These are phyloP conservation scores for Gremmenia infestans DNA, from an alignment of 2,329 filamentous ascomycete species.

Conservation along the genomic window DNA sequence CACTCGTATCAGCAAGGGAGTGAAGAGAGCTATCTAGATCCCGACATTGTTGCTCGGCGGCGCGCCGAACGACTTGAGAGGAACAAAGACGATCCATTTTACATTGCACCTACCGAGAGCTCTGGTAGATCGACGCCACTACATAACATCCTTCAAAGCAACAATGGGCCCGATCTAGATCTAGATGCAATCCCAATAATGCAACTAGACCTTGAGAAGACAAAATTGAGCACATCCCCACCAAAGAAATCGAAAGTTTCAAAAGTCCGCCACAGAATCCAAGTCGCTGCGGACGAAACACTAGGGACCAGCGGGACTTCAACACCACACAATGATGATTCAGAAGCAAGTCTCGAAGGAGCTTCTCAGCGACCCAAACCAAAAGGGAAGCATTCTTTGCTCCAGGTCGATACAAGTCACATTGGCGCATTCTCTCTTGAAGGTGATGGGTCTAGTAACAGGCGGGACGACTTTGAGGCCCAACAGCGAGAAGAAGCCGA, in stretches of 20 bases:
- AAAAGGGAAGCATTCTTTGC: slow-evolving; percentile 57
- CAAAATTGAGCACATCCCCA: slow-evolving; percentile 27
- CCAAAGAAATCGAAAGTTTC: slow-evolving; percentile 33
- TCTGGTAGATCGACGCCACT: slow-evolving; percentile 69
- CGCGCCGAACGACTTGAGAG: slow-evolving; percentile 74
- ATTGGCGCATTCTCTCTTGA: slow-evolving; percentile 69
- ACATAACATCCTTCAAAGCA: slow-evolving; percentile 67
- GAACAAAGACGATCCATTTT: slow-evolving; percentile 92
- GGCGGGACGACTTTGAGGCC: slow-evolving; percentile 53
- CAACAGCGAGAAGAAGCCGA: slow-evolving; percentile 76
- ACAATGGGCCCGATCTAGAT: slow-evolving; percentile 75
- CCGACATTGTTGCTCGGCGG: slow-evolving; percentile 67
- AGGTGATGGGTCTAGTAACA: slow-evolving; percentile 36
- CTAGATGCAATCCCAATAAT: slow-evolving; percentile 96
- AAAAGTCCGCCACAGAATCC: slow-evolving; percentile 53
- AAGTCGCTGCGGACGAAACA: slow-evolving; percentile 70
- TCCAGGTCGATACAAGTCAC: slow-evolving; percentile 83
- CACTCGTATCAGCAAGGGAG: slow-evolving; percentile 54
- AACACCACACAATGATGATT: slow-evolving; percentile 48
- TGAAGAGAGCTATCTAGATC: slow-evolving; percentile 64
- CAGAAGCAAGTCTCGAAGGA: slow-evolving; percentile 47
- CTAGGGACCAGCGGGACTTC: slow-evolving; percentile 50
- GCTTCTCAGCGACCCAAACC: slow-evolving; percentile 43
- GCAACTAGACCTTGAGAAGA: slow-evolving; percentile 71
- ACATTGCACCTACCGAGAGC: slow-evolving; percentile 59